phyloP scores from a whole-genome alignment of 345 rosid genomes.

The Toxicodendron radicans region DNA sequence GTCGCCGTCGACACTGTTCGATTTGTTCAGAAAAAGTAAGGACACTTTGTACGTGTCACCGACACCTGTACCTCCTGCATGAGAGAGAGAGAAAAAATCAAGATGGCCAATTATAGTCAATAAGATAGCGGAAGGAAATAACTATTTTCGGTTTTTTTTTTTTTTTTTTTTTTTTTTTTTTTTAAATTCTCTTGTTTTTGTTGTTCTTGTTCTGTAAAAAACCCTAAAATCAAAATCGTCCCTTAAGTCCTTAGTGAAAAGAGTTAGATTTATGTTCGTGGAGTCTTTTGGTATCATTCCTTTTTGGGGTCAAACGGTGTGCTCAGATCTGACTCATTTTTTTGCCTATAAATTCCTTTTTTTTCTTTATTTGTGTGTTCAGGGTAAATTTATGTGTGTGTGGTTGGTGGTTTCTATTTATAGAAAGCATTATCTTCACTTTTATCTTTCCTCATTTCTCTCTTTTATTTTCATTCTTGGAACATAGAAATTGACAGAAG shows the following conservation, averaged over 20 bases:
- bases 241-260: slow-evolving; percentile 6
- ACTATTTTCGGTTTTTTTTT: neutral
- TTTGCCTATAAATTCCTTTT: slow-evolving; percentile 8
- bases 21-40: slow-evolving; percentile 25
- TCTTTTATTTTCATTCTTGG: slow-evolving; percentile 15
- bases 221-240: slow-evolving; percentile 31
- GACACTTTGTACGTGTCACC: slow-evolving; percentile 34
- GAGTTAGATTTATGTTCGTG: slow-evolving; percentile 18
- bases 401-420: slow-evolving; percentile 16
- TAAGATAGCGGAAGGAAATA: slow-evolving; percentile 2
- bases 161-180: neutral
- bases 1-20: slow-evolving; percentile 25
- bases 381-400: neutral
- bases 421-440: slow-evolving; percentile 16
- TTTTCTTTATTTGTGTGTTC: neutral
- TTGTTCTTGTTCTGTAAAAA: slow-evolving; percentile 8
- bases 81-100: slow-evolving; percentile 33
- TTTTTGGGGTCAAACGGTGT: slow-evolving; percentile 29
- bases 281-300: slow-evolving; percentile 33
- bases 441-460: neutral
- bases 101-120: neutral
- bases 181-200: neutral
- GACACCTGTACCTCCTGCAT: slow-evolving; percentile 57
- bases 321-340: slow-evolving; percentile 57
- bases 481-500: slow-evolving; percentile 91